Percentiles rank a stretch among this genome's conserved stretches.
Conservation (phyloP, 164 flowering plant genomes). For the Nymphaea thermarum region DNA sequence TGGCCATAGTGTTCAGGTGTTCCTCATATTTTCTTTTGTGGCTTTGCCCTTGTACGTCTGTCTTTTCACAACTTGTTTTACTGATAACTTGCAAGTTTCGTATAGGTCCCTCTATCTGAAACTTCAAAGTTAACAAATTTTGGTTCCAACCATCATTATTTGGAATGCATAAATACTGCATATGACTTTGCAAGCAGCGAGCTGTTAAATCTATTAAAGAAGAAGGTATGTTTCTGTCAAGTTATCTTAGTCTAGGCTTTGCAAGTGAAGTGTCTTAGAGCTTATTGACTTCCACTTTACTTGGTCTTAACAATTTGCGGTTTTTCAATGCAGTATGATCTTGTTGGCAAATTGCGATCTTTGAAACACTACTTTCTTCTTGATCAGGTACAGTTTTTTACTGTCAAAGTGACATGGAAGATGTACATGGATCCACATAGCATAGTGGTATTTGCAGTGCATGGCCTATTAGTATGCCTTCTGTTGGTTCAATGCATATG, state of each 20-base stretch:
- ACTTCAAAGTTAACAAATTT: conserved; percentile 62
- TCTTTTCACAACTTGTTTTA: no score
- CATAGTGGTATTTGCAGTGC: no score
- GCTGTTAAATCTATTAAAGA: conserved; percentile 77
- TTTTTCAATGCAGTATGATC: conserved; percentile 58
- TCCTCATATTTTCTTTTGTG: background rate
- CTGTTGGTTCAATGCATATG: no score
- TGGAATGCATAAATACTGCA: conserved; percentile 80
- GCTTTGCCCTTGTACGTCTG: no score
- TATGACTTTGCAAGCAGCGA: conserved; percentile 90
- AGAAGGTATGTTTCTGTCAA: conserved; percentile 42
- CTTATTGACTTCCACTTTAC: no score
- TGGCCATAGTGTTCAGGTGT: conserved; percentile 94
- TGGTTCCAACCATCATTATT: conserved; percentile 88
- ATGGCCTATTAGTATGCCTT: no score
- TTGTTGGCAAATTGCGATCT: conserved; percentile 78
- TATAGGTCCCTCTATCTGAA: conserved; percentile 74
- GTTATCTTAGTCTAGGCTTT: no score
- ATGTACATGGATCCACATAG: no score
- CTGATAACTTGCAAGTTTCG: no score
- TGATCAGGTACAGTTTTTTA: conserved; percentile 57
- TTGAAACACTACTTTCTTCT: conserved; percentile 96
- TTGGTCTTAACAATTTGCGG: no score
- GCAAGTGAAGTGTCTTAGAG: no score
- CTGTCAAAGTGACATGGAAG: no score